These are phyloP conservation scores for Fomitopsis serialis DNA, from an alignment of 768 basidiomycete species.

Conservation along the genomic window DNA sequence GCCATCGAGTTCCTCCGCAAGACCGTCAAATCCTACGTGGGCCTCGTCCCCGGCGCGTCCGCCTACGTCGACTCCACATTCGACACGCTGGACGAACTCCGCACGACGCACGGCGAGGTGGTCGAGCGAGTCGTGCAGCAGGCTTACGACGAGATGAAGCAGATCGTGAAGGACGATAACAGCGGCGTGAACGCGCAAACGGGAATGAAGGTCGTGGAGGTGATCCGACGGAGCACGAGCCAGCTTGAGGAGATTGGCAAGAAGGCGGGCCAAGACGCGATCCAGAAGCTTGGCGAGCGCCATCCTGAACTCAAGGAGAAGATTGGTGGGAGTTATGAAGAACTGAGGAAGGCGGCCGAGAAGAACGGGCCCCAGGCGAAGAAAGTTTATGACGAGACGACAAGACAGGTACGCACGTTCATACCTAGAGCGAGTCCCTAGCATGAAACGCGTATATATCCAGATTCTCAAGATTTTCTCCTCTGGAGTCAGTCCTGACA, in stretches of 20 bases:
- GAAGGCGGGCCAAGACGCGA: slow-evolving; percentile 24
- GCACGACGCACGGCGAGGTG: slow-evolving; percentile 34
- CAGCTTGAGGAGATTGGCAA: slow-evolving; percentile 25
- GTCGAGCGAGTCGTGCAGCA: slow-evolving; percentile 30
- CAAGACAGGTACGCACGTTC: slow-evolving; percentile 7
- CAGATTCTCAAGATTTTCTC: slow-evolving; percentile 23
- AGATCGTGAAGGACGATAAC: slow-evolving; percentile 16
- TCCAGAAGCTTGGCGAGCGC: slow-evolving; percentile 20
- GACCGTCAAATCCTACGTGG: slow-evolving; percentile 36
- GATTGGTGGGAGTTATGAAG: slow-evolving; percentile 24
- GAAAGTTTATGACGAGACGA: slow-evolving; percentile 25
- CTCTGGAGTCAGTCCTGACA: slow-evolving; percentile 23
- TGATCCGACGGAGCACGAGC: slow-evolving; percentile 19
- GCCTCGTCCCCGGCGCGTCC: slow-evolving; percentile 33
- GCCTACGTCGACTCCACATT: slow-evolving; percentile 37
- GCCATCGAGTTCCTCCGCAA: slow-evolving; percentile 33
- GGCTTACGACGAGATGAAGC: slow-evolving; percentile 32
- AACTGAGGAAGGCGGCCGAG: slow-evolving; percentile 23
- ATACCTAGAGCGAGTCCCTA: not conserved
- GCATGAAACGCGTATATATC: not conserved
- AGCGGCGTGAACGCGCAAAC: slow-evolving; percentile 21
- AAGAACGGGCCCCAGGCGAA: slow-evolving; percentile 25
- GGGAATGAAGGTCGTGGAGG: slow-evolving; percentile 22
- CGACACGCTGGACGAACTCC: slow-evolving; percentile 34
- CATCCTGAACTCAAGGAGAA: slow-evolving; percentile 26